Percentiles rank a stretch among this genome's conserved stretches.
Conservation (phyloP, 1,139 yeast genomes). For the Geotrichum armillariae region DNA sequence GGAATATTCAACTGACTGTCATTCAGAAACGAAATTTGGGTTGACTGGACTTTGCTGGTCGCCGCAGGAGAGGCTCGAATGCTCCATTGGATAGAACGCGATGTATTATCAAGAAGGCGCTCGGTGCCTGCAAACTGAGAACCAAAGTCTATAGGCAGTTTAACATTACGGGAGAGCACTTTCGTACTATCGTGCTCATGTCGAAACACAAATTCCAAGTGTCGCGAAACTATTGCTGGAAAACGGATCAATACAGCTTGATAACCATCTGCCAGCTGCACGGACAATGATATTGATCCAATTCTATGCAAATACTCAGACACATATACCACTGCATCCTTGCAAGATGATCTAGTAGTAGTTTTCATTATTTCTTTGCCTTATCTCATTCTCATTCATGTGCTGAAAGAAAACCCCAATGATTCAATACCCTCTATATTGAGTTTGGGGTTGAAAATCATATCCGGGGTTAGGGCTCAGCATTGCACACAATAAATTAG, state of each 20-base stretch:
- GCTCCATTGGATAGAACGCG: conserved; percentile 7
- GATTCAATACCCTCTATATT: too few species aligned
- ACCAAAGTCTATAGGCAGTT: conserved; percentile 13
- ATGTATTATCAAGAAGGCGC: not conserved
- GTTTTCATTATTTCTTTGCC: conserved; percentile 7
- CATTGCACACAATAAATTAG: conserved; percentile 10
- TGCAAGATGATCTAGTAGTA: conserved; percentile 1
- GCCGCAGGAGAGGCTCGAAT: conserved; percentile 5
- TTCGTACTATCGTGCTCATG: not conserved
- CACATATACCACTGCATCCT: conserved; percentile 27
- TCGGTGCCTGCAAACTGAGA: conserved; percentile 5
- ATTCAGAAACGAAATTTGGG: conserved; percentile 12
- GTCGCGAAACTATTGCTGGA: conserved; percentile 3
- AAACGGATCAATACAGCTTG: conserved; percentile 16
- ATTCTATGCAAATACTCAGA: conserved; percentile 40
- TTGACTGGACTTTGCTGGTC: not conserved
- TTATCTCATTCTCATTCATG: not conserved
- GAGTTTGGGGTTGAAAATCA: too few species aligned
- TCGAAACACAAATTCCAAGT: conserved; percentile 1
- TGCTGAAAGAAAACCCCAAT: too few species aligned
- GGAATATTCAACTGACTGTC: conserved; percentile 11
- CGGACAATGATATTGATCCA: conserved; percentile 31
- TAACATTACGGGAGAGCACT: not conserved
- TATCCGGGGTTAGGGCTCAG: conserved; percentile 3
- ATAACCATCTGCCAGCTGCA: conserved; percentile 27